Conservation (phyloP, 805 yeast genomes). For the Pichia occidentalis region DNA sequence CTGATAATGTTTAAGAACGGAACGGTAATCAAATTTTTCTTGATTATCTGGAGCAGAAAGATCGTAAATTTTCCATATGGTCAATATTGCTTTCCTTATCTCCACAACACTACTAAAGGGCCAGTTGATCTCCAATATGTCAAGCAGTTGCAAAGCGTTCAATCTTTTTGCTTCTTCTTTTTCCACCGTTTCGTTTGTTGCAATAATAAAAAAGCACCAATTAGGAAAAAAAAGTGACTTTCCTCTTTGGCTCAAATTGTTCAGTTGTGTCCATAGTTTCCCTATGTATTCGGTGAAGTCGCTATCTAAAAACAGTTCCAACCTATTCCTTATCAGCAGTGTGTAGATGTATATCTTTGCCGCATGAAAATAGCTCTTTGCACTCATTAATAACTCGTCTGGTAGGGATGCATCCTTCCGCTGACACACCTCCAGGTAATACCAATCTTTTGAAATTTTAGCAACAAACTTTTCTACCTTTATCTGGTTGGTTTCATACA, state of each 20-base stretch:
- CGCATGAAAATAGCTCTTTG: constrained; percentile 19
- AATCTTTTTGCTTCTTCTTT: constrained; percentile 17
- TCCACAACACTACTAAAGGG: constrained; percentile 24
- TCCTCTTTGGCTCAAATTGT: constrained; percentile 11
- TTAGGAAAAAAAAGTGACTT: constrained; percentile 24
- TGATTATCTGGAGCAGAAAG: constrained; percentile 14
- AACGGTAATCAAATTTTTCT: constrained; percentile 24
- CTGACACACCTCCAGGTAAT: constrained; percentile 8
- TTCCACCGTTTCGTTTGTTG: constrained; percentile 16
- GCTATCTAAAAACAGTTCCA: constrained; percentile 10
- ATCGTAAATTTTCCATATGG: constrained; percentile 28
- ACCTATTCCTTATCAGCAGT: constrained; percentile 12
- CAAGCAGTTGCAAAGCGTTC: constrained; percentile 18
- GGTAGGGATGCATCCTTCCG: constrained; percentile 11
- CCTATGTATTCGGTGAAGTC: constrained; percentile 11
- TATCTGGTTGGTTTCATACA: constrained; percentile 8
- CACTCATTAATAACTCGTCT: constrained; percentile 16
- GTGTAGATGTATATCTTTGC: constrained; percentile 18
- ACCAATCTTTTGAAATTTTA: constrained; percentile 13
- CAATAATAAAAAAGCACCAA: constrained; percentile 28
- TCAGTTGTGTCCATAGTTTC: constrained; percentile 11
- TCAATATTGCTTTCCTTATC: constrained; percentile 22
- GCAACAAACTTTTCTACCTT: constrained; percentile 5
- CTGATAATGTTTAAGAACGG: constrained; percentile 20
- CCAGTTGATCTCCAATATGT: constrained; percentile 21